These are phyloP conservation scores for Colletotrichum sp. DNA, from an alignment of 2,329 filamentous ascomycete genomes.

Conservation along the genomic window DNA sequence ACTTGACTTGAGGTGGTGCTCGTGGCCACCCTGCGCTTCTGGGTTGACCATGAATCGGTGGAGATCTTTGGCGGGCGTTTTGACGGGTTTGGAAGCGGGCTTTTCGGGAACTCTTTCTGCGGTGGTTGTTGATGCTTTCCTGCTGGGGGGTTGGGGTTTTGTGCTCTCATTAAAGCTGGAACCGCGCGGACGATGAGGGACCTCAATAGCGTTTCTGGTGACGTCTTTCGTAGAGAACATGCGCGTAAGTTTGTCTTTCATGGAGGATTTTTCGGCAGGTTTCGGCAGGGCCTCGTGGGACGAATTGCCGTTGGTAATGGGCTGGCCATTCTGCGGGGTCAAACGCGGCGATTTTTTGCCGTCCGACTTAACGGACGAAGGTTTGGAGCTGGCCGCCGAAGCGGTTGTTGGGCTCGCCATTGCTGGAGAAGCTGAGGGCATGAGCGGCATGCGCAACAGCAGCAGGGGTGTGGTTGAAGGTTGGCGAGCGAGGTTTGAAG, in stretches of 20 bases:
- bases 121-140: constrained; percentile 29
- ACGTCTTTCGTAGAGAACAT: constrained; percentile 68
- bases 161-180: constrained; percentile 35
- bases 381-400: constrained; percentile 51
- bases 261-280: constrained; percentile 59
- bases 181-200: constrained; percentile 36
- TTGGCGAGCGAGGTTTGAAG: neutral
- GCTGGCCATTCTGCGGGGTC: constrained; percentile 42
- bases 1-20: constrained; percentile 87
- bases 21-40: constrained; percentile 72
- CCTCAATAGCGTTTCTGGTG: constrained; percentile 38
- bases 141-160: constrained; percentile 44
- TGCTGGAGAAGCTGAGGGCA: constrained; percentile 16
- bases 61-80: constrained; percentile 34
- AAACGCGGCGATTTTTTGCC: constrained; percentile 42
- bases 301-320: constrained; percentile 23
- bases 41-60: constrained; percentile 58
- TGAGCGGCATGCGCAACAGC: neutral
- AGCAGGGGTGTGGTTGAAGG: neutral
- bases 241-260: constrained; percentile 68
- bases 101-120: constrained; percentile 31
- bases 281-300: constrained; percentile 35
- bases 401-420: constrained; percentile 20
- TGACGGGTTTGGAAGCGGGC: constrained; percentile 36
- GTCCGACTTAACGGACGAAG: constrained; percentile 54